Conservation (phyloP, 768 basidiomycete species). For the Tricholoma bakamatsutake region DNA sequence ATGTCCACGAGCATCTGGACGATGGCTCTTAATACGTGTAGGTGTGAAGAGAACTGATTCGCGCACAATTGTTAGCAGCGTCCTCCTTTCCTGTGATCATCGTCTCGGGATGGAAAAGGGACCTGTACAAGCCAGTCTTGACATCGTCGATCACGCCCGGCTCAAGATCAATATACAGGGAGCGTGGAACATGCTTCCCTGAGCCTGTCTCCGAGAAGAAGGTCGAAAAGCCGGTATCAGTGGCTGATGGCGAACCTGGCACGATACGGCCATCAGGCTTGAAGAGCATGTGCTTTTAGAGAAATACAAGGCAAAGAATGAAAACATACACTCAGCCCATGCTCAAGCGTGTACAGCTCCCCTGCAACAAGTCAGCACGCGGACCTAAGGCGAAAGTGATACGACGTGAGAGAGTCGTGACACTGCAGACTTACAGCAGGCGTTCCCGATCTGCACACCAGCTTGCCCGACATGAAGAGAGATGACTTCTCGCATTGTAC, state of each 20-base stretch:
- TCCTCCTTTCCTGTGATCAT: constrained; percentile 99
- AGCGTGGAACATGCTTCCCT: constrained; percentile 96
- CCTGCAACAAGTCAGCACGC: constrained; percentile 51
- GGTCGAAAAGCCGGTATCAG: constrained; percentile 93
- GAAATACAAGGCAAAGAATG: constrained; percentile 13
- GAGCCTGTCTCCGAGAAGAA: constrained; percentile 98
- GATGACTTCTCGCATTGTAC: constrained; percentile 91
- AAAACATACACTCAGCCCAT: constrained; percentile 85
- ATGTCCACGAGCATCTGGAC: constrained; percentile 92
- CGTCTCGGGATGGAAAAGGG: constrained; percentile 98
- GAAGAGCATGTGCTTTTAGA: constrained; percentile 6
- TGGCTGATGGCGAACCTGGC: constrained; percentile 67
- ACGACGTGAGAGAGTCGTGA: constrained; percentile 14
- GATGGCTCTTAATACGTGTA: not conserved
- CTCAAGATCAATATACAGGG: constrained; percentile 95
- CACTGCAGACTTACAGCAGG: constrained; percentile 78
- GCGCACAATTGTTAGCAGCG: constrained; percentile 95
- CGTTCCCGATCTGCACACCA: constrained; percentile 96
- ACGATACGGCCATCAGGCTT: constrained; percentile 93
- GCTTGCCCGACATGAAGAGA: constrained; percentile 99
- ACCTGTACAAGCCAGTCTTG: constrained; percentile 90
- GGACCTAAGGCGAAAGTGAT: constrained; percentile 26
- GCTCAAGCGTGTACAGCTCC: constrained; percentile 99
- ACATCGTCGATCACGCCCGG: constrained; percentile 98
- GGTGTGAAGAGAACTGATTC: not conserved